phyloP scores from a whole-genome alignment of 2,329 filamentous ascomycete genomes.

The Trichophyton equinum region DNA sequence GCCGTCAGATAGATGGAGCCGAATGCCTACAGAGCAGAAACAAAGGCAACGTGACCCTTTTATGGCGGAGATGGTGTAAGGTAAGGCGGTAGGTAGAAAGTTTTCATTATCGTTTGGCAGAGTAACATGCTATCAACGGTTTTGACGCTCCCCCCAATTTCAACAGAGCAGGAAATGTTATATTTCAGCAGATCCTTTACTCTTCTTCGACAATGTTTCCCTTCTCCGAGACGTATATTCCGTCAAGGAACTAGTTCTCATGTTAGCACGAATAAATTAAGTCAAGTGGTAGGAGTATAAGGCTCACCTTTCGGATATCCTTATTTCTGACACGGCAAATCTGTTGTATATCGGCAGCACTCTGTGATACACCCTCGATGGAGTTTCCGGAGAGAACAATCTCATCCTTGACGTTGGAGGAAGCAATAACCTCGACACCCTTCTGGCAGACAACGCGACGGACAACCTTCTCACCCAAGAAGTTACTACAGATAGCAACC shows the following conservation, averaged over 20 bases:
- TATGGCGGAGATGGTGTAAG: background rate
- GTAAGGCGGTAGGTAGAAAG: background rate
- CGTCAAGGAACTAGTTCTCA: constrained; percentile 77
- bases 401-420: constrained; percentile 94
- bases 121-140: constrained; percentile 2
- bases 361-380: constrained; percentile 93
- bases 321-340: constrained; percentile 99
- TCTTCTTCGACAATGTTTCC: constrained; percentile 62
- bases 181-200: constrained; percentile 4
- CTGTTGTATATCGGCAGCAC: constrained; percentile 98
- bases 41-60: background rate
- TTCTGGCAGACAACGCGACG: constrained; percentile 78
- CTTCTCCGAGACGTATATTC: constrained; percentile 99
- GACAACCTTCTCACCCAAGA: constrained; percentile 98
- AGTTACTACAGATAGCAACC: constrained; percentile 55
- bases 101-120: constrained; percentile 5
- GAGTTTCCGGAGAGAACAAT: constrained; percentile 87
- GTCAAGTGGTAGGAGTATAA: background rate
- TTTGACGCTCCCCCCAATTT: constrained; percentile 3
- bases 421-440: constrained; percentile 82
- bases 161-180: background rate
- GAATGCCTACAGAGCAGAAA: background rate
- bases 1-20: background rate
- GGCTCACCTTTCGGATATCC: constrained; percentile 93
- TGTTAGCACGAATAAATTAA: background rate